Conservation (phyloP, 371 early-diverging fungal species). For the Mucor indicus region DNA sequence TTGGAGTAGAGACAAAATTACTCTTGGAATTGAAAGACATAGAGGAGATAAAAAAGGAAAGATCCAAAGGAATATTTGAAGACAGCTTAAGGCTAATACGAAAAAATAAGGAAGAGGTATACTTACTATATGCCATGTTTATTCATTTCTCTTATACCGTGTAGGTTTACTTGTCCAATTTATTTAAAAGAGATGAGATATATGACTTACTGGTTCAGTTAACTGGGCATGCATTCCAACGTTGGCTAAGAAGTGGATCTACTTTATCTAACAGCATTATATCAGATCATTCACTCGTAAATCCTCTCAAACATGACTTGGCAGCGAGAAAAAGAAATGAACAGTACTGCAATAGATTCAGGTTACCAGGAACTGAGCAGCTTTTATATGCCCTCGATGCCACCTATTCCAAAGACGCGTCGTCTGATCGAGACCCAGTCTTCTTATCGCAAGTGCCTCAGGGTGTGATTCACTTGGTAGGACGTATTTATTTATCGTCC, state of each 20-base stretch:
- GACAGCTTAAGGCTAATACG: conserved; percentile 84
- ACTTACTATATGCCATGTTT: background rate
- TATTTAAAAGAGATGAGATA: conserved; percentile 90
- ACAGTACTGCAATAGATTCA: conserved; percentile 67
- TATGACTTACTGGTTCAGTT: conserved; percentile 89
- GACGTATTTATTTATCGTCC: conserved; percentile 72
- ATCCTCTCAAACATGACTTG: conserved; percentile 62
- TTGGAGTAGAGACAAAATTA: conserved; percentile 89
- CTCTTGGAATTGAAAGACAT: conserved; percentile 89
- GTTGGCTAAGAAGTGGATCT: conserved; percentile 69
- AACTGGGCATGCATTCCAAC: conserved; percentile 80
- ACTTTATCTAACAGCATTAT: background rate
- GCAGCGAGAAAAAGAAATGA: conserved; percentile 73
- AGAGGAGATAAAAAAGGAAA: conserved; percentile 80
- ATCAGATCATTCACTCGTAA: no score
- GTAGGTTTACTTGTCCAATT: conserved; percentile 85
- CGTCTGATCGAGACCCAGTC: conserved; percentile 2
- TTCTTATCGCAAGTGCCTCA: conserved; percentile 12
- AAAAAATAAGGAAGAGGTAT: conserved; percentile 77
- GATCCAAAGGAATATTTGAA: conserved; percentile 84
- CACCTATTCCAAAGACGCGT: conserved; percentile 37
- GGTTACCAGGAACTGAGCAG: conserved; percentile 62
- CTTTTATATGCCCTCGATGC: conserved; percentile 59
- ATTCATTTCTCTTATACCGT: no score
- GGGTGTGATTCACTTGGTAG: background rate